Base-by-base conservation (phyloP, 2,329 filamentous ascomycete genomes). In the Emericellopsis cladophorae region DNA sequence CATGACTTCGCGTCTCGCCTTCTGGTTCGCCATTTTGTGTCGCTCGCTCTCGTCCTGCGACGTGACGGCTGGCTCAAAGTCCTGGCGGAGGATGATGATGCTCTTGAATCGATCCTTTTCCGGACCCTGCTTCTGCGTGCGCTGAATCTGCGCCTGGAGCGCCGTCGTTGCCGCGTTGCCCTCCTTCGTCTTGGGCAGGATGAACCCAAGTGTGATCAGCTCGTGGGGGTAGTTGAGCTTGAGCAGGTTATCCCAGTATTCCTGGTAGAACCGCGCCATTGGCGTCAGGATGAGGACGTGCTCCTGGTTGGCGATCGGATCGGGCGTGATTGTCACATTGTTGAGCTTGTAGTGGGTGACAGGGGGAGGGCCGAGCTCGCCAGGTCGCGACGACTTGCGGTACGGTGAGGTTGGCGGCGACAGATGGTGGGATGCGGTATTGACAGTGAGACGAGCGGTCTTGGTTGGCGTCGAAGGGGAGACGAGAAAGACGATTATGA, bases 341-440 rank as follows among this genome's bases (percentile, higher is more conserved):
- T 96, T 96, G 64, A 98, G 81, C 59, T 93, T 79, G 68, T 95
- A 96, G 59, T 86, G 88, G 31, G 85, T 77, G 37, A 98, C 89
- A 8, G 90, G 89, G 41, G 90, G 88, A 38, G 88, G 82, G 40
- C 54, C 53, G 7, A 54, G 43, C 32, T 51, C 48, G 36, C 57
- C 58, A 31, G 54, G 48, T 42, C 54, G 50, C 40, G 50, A 57
- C 40, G 54, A 60, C 57, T 60, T 68, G 59, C 54, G 56, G 51
- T 66, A 66, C 18, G 62, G 62, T 39, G 60, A 62, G 3, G 62
- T 66, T 24, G 62, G 62, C 18, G 62, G 62, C 37, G 62, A 66
- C 16, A 66, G 57, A 47, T 64, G 62, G 48, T 66, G 64, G 44
- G 66, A 58, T 40, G 61, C 59, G 11, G 60, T 56, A 44, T 56